These are phyloP conservation scores for Lentinula detonsa DNA, from an alignment of 768 basidiomycete species.

Conservation along the genomic window DNA sequence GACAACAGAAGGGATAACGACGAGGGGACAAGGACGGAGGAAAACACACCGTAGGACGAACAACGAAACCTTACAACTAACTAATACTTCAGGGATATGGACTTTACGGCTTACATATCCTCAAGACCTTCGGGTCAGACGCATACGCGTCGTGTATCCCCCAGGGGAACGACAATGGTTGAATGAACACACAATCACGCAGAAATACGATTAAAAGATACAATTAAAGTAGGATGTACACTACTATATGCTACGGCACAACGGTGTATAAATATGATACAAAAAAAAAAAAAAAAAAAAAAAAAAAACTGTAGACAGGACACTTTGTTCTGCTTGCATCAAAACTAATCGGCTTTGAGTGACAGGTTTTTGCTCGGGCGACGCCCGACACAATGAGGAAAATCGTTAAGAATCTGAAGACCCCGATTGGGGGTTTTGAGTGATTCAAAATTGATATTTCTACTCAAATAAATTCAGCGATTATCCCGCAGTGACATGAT, in stretches of 20 bases:
- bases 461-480: no score
- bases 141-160: slow-evolving; percentile 15
- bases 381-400: no score
- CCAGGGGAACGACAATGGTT: background rate
- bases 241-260: background rate
- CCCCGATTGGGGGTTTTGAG: background rate
- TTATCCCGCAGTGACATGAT: no score
- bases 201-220: background rate
- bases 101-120: background rate
- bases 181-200: background rate
- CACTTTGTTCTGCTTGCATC: no score
- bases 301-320: no score
- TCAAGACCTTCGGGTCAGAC: background rate
- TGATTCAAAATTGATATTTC: background rate
- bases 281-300: slow-evolving; percentile 7
- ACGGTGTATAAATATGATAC: slow-evolving; percentile 8
- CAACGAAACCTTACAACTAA: background rate
- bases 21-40: background rate
- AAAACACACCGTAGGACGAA: background rate
- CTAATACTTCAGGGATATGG: background rate
- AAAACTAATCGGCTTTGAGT: no score
- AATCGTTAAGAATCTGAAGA: no score
- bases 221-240: background rate
- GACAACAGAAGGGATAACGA: no score
- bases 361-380: no score